Evolutionary conservation across 139 green algal genomes (phyloP).

Genomic region (Microglena sp.): DNA sequence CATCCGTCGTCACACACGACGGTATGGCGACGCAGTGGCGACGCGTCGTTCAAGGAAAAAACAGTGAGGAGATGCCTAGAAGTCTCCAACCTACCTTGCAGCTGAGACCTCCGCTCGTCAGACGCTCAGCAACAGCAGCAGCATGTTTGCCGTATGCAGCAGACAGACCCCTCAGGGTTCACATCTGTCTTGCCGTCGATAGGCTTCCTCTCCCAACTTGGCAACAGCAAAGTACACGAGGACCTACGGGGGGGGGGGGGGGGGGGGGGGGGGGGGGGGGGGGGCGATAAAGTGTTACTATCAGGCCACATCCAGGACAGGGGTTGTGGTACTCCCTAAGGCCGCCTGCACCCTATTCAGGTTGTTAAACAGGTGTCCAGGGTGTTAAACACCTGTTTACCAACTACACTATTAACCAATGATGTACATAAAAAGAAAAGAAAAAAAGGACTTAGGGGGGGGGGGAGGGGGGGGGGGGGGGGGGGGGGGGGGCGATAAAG

Average conservation of each 20-base stretch:
- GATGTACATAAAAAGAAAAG: too few species aligned
- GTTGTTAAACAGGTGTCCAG: neutral
- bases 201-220: conserved; percentile 79
- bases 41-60: too few species aligned
- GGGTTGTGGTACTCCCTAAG: neutral
- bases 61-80: too few species aligned
- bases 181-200: conserved; percentile 87
- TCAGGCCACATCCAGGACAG: neutral
- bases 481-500: too few species aligned
- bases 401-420: too few species aligned
- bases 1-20: too few species aligned
- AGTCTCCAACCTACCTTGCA: conserved; percentile 76
- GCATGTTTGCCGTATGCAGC: conserved; percentile 77
- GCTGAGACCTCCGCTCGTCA: conserved; percentile 65
- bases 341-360: neutral
- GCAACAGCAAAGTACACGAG: conserved; percentile 98
- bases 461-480: too few species aligned
- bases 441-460: too few species aligned
- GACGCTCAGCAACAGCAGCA: conserved; percentile 57
- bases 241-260: conserved; percentile 43
- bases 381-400: neutral
- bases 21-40: too few species aligned
- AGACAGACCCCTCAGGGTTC: conserved; percentile 95
- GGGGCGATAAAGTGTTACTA: neutral
- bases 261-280: neutral